phyloP scores from a whole-genome alignment of 768 basidiomycete genomes.

The Clavulina sp. region DNA sequence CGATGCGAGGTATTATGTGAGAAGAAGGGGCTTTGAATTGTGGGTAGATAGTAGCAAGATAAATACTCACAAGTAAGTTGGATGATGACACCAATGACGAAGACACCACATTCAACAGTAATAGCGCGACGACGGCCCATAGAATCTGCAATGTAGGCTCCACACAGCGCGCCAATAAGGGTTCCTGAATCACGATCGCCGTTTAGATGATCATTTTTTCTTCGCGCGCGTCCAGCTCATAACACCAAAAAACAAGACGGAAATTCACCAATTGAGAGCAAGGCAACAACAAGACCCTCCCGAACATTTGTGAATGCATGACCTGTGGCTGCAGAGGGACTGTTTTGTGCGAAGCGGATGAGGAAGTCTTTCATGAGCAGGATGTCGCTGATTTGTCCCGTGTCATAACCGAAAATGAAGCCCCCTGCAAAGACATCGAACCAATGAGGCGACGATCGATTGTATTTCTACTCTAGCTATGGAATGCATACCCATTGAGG shows the following conservation, averaged over 20 bases:
- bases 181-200: conserved; percentile 57
- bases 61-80: no score
- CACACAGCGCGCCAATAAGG: no score
- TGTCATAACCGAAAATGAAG: conserved; percentile 37
- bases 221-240: no score
- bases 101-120: conserved; percentile 9
- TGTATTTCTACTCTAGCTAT: conserved; percentile 7
- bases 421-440: no score
- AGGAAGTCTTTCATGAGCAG: conserved; percentile 46
- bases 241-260: neutral
- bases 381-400: conserved; percentile 67
- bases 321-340: conserved; percentile 14
- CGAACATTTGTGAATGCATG: conserved; percentile 14
- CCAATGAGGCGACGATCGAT: neutral
- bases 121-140: conserved; percentile 11
- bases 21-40: no score
- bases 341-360: conserved; percentile 32
- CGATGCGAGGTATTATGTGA: no score
- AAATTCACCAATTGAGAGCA: neutral
- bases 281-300: conserved; percentile 28
- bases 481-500: conserved; percentile 38
- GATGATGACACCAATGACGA: conserved; percentile 13
- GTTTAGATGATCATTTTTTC: conserved; percentile 12
- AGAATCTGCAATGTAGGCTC: no score
- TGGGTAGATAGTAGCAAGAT: no score